A percentile compares a stretch with the other conserved stretches of the same genome.
Evolutionary conservation across 495 filamentous ascomycete genomes (phyloP).

Genomic region (Aspergillus sclerotioniger): DNA sequence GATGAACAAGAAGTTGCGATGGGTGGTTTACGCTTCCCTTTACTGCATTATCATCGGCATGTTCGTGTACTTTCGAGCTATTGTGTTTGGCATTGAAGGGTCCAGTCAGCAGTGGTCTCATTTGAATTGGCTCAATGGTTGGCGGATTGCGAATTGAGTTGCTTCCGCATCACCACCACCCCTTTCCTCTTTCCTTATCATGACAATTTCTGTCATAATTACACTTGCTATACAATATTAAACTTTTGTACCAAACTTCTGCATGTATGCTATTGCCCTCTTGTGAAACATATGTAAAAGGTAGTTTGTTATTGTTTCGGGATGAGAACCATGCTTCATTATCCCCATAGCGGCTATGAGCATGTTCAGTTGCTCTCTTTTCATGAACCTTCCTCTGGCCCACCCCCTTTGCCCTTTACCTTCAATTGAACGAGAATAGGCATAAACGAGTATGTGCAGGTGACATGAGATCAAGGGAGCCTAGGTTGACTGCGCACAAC

Average conservation of each 20-base stretch:
- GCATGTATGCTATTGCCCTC: background rate
- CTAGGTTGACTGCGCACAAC: too few relatives aligned
- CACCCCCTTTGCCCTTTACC: too few relatives aligned
- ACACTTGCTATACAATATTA: background rate
- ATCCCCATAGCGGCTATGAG: too few relatives aligned
- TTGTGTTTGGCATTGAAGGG: conserved; percentile 95
- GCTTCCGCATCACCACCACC: conserved; percentile 1
- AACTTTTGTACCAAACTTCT: too few relatives aligned
- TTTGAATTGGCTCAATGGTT: conserved; percentile 80
- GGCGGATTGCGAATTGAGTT: conserved; percentile 50
- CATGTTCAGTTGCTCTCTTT: too few relatives aligned
- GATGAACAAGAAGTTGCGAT: conserved; percentile 56
- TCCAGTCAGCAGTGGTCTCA: conserved; percentile 79
- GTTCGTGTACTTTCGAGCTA: conserved; percentile 87
- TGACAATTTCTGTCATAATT: too few relatives aligned
- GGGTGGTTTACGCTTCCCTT: conserved; percentile 63
- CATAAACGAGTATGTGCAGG: too few relatives aligned
- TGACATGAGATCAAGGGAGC: too few relatives aligned
- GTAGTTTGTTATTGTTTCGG: background rate
- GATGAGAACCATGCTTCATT: background rate
- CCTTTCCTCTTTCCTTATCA: background rate
- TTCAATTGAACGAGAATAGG: too few relatives aligned
- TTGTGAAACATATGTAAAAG: background rate
- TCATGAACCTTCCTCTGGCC: too few relatives aligned
- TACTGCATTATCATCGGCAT: conserved; percentile 73